Percentiles rank a stretch among this genome's conserved stretches.
These are phyloP conservation scores for Aspergillus cejpii DNA, from an alignment of 2,329 filamentous ascomycete species.

Conservation along the genomic window DNA sequence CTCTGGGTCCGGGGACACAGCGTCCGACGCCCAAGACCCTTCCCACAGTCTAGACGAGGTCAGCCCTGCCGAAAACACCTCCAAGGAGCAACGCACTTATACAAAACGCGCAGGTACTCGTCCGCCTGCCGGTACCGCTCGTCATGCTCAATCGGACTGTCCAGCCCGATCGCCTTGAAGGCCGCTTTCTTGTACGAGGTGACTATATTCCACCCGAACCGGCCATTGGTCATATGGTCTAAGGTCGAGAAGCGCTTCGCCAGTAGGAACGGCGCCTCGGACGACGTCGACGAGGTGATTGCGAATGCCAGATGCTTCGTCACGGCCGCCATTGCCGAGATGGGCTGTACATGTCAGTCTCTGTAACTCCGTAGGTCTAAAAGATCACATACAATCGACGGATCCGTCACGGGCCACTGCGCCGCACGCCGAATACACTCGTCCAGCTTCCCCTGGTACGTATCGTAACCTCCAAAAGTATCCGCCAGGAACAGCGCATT, in stretches of 20 bases:
- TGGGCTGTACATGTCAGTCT: conserved; percentile 40
- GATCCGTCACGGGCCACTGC: conserved; percentile 61
- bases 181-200: conserved; percentile 58
- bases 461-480: conserved; percentile 59
- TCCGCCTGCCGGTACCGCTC: conserved; percentile 56
- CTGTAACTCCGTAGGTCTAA: no score
- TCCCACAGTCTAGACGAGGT: conserved; percentile 45
- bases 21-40: conserved; percentile 53
- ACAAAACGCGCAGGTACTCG: conserved; percentile 56
- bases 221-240: conserved; percentile 56
- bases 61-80: background rate
- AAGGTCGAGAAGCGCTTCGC: conserved; percentile 58
- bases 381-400: conserved; percentile 48
- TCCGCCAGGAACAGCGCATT: conserved; percentile 62
- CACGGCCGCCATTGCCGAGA: conserved; percentile 60
- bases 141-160: conserved; percentile 54
- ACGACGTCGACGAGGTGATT: conserved; percentile 58
- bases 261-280: conserved; percentile 56
- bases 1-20: conserved; percentile 48
- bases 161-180: conserved; percentile 56
- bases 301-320: conserved; percentile 59
- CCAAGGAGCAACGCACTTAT: conserved; percentile 45
- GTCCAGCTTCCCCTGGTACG: conserved; percentile 54
- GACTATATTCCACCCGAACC: conserved; percentile 62
- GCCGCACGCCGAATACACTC: conserved; percentile 56